Conservation (phyloP, 202 grass and related monocot genomes). For the Eragrostis tef region DNA sequence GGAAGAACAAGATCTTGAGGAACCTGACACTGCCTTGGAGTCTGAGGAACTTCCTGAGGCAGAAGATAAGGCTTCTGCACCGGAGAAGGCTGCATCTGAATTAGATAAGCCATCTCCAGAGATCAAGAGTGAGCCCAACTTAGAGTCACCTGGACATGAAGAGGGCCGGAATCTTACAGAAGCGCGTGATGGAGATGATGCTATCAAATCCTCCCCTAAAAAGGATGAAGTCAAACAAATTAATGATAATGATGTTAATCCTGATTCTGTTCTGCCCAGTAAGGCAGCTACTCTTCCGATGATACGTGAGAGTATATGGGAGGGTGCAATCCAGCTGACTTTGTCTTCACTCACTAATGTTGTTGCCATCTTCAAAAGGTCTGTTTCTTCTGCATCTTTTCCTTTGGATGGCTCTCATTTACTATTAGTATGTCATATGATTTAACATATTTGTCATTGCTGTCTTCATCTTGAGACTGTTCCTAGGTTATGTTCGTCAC, state of each 20-base stretch:
- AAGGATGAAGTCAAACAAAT: slow-evolving; percentile 44
- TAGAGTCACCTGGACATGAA: slow-evolving; percentile 51
- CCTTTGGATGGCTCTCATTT: slow-evolving; percentile 3
- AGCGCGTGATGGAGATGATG: neutral
- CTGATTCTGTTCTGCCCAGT: slow-evolving; percentile 21
- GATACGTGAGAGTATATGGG: slow-evolving; percentile 83
- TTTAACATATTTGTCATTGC: slow-evolving; percentile 4
- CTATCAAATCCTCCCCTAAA: slow-evolving; percentile 42
- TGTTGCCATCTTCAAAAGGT: slow-evolving; percentile 89
- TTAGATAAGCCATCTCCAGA: slow-evolving; percentile 48
- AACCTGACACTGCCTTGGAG: slow-evolving; percentile 47
- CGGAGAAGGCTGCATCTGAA: slow-evolving; percentile 42
- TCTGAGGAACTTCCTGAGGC: slow-evolving; percentile 47
- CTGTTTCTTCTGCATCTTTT: slow-evolving; percentile 27
- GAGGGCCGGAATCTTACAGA: slow-evolving; percentile 31
- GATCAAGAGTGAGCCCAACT: slow-evolving; percentile 45
- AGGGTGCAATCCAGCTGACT: slow-evolving; percentile 90
- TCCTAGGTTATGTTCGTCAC: neutral
- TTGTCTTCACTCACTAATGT: slow-evolving; percentile 83
- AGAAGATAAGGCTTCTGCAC: slow-evolving; percentile 48
- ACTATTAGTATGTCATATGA: slow-evolving; percentile 31
- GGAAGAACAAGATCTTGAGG: slow-evolving; percentile 47
- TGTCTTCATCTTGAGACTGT: neutral
- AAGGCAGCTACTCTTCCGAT: slow-evolving; percentile 38
- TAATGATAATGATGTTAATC: slow-evolving; percentile 53